Evolutionary conservation across 345 rosid genomes (phyloP).

Genomic region (Aquilaria malaccensis): DNA sequence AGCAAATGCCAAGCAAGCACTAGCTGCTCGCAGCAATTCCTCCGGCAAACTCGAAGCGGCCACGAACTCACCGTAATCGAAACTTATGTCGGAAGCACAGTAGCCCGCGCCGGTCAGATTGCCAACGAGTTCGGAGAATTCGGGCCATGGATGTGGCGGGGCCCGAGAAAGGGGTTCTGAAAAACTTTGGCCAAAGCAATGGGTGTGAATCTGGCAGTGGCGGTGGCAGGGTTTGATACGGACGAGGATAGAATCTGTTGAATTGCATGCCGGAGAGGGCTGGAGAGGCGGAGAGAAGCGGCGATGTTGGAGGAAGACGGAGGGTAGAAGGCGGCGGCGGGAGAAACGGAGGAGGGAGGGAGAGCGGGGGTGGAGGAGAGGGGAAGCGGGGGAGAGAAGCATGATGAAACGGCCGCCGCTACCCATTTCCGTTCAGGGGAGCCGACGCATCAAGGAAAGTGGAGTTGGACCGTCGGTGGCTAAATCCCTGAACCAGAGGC

Average conservation of each 20-base stretch:
- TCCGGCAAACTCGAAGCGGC: constrained; percentile 33
- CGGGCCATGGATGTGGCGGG: constrained; percentile 28
- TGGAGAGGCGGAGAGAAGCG: constrained; percentile 10
- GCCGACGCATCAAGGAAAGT: constrained; percentile 5
- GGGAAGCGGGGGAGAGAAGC: constrained; percentile 48
- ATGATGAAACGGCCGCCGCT: constrained; percentile 52
- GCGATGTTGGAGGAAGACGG: constrained; percentile 10
- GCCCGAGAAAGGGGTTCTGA: constrained; percentile 13
- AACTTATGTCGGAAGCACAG: constrained; percentile 15
- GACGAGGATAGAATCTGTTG: constrained; percentile 15
- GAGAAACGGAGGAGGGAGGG: constrained; percentile 25
- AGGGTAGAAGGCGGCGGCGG: constrained; percentile 17
- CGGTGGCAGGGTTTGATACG: constrained; percentile 12
- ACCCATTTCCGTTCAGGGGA: constrained; percentile 29
- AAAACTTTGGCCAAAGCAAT: constrained; percentile 16
- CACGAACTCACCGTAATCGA: constrained; percentile 24
- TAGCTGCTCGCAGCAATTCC: constrained; percentile 39
- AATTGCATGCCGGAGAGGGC: constrained; percentile 9
- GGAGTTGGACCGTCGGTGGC: constrained; percentile 8
- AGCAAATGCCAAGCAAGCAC: constrained; percentile 64
- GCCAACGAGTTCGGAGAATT: constrained; percentile 32
- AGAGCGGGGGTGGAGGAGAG: constrained; percentile 22
- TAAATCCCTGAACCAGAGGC: constrained; percentile 21
- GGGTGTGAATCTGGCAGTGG: constrained; percentile 19
- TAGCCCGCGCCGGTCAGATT: constrained; percentile 35